Evolutionary conservation across 768 basidiomycete species (phyloP), one percentile per base, ranked within the genome.

Genomic region (Crepidotus variabilis): DNA sequence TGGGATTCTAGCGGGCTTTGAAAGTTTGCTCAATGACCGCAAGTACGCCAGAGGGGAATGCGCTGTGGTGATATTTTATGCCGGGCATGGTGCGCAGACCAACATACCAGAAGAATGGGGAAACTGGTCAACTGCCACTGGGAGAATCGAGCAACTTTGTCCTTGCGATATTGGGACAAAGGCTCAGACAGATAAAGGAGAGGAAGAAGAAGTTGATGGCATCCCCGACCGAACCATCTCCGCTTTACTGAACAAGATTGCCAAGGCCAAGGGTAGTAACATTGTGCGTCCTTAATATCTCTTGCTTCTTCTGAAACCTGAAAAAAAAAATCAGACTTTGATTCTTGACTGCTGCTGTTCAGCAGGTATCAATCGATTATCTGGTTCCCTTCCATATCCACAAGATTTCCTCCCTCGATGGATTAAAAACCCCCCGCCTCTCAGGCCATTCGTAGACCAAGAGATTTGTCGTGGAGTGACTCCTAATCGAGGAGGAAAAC

Each of bases 341-440:
- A 75, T 80, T 45, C 65, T 80, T 4, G 79, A 79, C 51, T 79
- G 79, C 49, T 80, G 79, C 58, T 65, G 71, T 58, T 75, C 79
- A 3, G 75, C 66, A 1, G 74, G 75, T 0, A 65, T 73, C 10
- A 71, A 66, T 10, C 69, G 77, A 11, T 24, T 50, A 28, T n/a
- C 10, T 8, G 8, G 28, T 8, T 8, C 28, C 6, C 57, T n/a
- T 7, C 39, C 39, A 32, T 50, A 58, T 1, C 18, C 39, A 14
- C 3, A 43, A 3, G 52, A 51, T 6, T 63, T 61, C 33, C 53
- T 64, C 14, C 55, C 65, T 21, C 69, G 73, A 21, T 61, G 59
- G 32, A 63, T 71, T 9, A 22, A 52, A 9, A 61, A 67, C 46
- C 66, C 68, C 16, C 73, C 73, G 1, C 61, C 56, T 0, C 33